Base-by-base conservation (phyloP, 2,329 filamentous ascomycete genomes). In the Penicillium sp. region DNA sequence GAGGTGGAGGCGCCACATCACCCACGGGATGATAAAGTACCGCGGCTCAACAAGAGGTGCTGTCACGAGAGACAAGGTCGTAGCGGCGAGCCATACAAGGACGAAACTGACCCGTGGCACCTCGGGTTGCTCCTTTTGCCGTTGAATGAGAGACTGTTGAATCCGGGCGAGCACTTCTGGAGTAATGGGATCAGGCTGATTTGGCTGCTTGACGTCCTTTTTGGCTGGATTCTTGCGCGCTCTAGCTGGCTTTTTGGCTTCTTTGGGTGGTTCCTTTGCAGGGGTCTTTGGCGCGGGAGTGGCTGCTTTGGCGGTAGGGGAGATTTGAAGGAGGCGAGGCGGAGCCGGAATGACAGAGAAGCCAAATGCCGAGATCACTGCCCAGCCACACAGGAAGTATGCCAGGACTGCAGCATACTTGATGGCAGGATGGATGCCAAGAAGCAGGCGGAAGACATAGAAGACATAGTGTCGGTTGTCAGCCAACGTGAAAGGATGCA, bases 391-490 rank as follows among this genome's bases (percentile, higher is more conserved):
- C 17, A 87, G 12, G 2, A 90, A 84, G 76, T 99, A 98, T 1
- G 89, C 80, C 0, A 89, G 82, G 0, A 89, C 85, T 1, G 91
- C 88, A 0, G 84, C 77, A 69, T 92, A 93, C 38, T 89, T 89
- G 56, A 92, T 78, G 19, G 81, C 78, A 1, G 83, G 81, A 45
- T 91, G 86, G 6, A 84, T 84, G 2, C 90, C 85, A 40, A 98
- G 89, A 6, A 90, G 89, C 71, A 93, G 88, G 1, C 93, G 89
- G 82, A 99, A 99, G 63, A 96, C 83, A 79, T 99, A 99, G 78
- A 99, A 99, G 76, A 96, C 90, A 80, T 97, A 99, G 76, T 99
- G 95, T 2, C 95, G 85, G 77, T 99, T 99, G 77, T 99, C 95
- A 37, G 95, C 95, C 0, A 98, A 85, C 0, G 93, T 97, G 75